Evolutionary conservation across 352 stramenopile species (phyloP), one percentile per base, ranked within the genome.

Genomic region (Phytopythium sindhum): DNA sequence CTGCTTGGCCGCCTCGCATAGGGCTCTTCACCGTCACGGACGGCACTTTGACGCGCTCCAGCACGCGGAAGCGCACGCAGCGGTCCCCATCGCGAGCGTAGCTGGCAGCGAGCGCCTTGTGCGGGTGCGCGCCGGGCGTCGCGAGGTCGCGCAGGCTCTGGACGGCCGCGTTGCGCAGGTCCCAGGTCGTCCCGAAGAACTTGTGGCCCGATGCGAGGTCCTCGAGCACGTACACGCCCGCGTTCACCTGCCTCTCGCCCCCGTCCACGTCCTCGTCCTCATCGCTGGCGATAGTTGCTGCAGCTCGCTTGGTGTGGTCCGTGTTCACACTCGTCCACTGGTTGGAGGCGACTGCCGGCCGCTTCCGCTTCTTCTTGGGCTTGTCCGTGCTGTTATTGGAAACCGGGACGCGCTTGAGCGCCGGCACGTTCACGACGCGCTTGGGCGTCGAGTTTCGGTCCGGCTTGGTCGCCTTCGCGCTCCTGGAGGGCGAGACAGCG

Each of bases 171-270:
- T 90, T 89, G 4, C 68, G 68, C 15, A 92, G 65, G 50, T 92
- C 84, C 84, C 81, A 92, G n/a, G 81, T 91, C 58, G 78, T 86
- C 31, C 84, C 77, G 12, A 91, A 77, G 67, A 77, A 82, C 31
- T 66, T 65, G 66, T 89, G 84, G 15, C 81, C 84, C 8, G 78
- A 88, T n/a, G 55, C 23, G 68, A 48, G 4, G 19, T 84, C 89
- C 70, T 88, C 73, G 7, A 92, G 50, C 60, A 81, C 60, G 55
- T 89, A 91, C 24, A 92, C 82, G 10, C 84, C 81, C 11, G 84
- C 80, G 63, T 92, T 80, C 50, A 92, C 68, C 53, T 78, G 67
- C 12, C 77, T 59, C 10, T 41, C 60, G 29, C 63, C 65, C n/a
- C 57, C 62, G 10, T 61, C 52, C 24, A 33, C 45, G 47, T n/a